Conservation (phyloP, 2,329 filamentous ascomycete genomes). For the Hirsutella minnesotensis region DNA sequence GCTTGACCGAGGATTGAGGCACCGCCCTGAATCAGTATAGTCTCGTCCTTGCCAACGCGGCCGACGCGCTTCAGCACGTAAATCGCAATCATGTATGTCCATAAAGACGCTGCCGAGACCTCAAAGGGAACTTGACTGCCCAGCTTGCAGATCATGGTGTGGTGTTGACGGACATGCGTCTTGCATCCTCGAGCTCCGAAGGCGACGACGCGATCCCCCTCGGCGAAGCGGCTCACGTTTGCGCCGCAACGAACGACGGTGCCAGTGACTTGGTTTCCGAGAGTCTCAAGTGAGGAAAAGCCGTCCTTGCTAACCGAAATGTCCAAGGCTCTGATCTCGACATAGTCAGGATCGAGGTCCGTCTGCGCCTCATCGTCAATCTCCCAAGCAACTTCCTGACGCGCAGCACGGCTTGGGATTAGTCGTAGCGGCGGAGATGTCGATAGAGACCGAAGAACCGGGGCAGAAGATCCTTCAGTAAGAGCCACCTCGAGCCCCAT, state of each 20-base stretch:
- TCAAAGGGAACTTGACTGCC: background rate
- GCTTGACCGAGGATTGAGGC: background rate
- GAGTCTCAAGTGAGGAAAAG: conserved; percentile 10
- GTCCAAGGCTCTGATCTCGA: background rate
- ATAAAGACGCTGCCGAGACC: background rate
- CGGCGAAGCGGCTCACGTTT: background rate
- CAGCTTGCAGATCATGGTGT: background rate
- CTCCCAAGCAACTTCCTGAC: background rate
- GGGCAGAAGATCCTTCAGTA: background rate
- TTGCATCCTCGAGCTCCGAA: background rate
- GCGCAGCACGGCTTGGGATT: background rate
- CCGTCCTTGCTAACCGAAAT: background rate
- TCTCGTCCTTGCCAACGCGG: background rate
- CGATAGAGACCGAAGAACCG: background rate
- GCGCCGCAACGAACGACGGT: background rate
- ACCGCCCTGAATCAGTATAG: background rate
- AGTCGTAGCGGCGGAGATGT: background rate
- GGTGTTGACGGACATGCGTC: background rate
- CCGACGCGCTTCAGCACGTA: background rate
- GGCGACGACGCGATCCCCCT: conserved; percentile 8
- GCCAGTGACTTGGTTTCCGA: conserved; percentile 7
- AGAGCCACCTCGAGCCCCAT: background rate
- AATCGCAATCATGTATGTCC: background rate
- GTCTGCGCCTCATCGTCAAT: background rate
- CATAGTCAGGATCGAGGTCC: background rate